Evolutionary conservation across 306 rosid species (phyloP), one percentile per base, ranked within the genome.

Genomic region (Glycine tomentella): DNA sequence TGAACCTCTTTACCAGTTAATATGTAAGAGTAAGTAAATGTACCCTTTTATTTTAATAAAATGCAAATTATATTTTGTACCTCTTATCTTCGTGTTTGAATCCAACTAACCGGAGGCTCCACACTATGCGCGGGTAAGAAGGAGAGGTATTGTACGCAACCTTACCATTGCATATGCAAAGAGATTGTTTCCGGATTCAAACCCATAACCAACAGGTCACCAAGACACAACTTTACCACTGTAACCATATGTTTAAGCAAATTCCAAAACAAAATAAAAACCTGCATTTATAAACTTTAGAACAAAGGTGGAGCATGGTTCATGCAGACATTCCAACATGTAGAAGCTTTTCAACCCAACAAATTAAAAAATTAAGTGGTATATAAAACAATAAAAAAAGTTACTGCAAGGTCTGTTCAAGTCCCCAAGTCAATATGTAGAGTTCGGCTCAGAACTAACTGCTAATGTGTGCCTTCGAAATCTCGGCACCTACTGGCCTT

Each of bases 401-500:
- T 75, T 34, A 20, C 55, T 67, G 9, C 56, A 51, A 55, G 68
- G 52, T 38, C 9, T 53, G 46, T 14, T 1, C 20, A 20, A 20
- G 20, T 20, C 20, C 1, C 42, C 9, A 66, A 14, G 11, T 14
- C 50, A 66, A 8, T 13, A 38, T 36, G 49, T 25, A 65, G 71
- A 13, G 49, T 7, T 2, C 50, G n/a, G 7, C 10, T 15, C 51
- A n/a, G 51, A 64, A 6, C 69, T 20, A 59, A 25, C 66, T n/a
- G 13, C 50, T 65, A 36, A 38, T 64, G 17, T 36, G 50, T 65
- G 48, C 70, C 10, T 64, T 13, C 3, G 16, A 77, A 77, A 42
- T 80, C 59, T 49, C 8, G 20, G 72, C 56, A 42, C 63, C 80
- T 0, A 74, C 80, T 74, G 71, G 76, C 84, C 84, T 80, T 80